Percentiles rank a stretch among this genome's conserved stretches.
These are phyloP conservation scores for Fusarium sambucinum DNA, from an alignment of 2,329 filamentous ascomycete genomes.

Conservation along the genomic window DNA sequence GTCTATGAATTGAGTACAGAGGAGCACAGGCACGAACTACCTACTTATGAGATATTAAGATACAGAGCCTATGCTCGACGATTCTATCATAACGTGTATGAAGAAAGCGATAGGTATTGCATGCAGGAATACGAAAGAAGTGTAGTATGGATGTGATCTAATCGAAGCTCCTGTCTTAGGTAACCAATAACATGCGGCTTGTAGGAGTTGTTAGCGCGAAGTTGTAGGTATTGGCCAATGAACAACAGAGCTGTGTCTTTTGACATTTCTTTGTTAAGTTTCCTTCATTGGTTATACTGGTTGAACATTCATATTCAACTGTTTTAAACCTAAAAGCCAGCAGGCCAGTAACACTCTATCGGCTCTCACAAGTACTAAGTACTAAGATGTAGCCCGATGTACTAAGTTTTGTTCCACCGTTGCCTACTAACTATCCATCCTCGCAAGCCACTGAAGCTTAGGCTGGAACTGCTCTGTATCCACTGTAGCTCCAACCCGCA, in stretches of 20 bases:
- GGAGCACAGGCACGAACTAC: background rate
- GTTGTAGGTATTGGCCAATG: conserved; percentile 12
- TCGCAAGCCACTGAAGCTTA: conserved; percentile 16
- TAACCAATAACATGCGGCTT: conserved; percentile 16
- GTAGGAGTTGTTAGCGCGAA: conserved; percentile 4
- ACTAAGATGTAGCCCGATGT: no score
- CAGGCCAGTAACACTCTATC: background rate
- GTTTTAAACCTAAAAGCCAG: background rate
- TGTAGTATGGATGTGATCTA: background rate
- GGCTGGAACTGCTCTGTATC: conserved; percentile 17
- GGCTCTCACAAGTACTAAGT: no score
- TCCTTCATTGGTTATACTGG: background rate
- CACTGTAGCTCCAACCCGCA: conserved; percentile 38
- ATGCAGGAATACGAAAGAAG: conserved; percentile 3
- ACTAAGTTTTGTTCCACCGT: no score
- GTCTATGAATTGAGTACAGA: background rate
- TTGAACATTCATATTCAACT: background rate
- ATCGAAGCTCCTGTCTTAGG: background rate
- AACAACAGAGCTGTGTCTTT: background rate
- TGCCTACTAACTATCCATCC: no score
- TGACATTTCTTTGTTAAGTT: background rate
- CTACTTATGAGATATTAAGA: background rate
- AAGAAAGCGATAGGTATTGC: background rate
- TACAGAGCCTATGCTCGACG: background rate
- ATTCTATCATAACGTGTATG: background rate